Conservation (phyloP, 2,329 filamentous ascomycete species). For the Penicillium verrucosum region DNA sequence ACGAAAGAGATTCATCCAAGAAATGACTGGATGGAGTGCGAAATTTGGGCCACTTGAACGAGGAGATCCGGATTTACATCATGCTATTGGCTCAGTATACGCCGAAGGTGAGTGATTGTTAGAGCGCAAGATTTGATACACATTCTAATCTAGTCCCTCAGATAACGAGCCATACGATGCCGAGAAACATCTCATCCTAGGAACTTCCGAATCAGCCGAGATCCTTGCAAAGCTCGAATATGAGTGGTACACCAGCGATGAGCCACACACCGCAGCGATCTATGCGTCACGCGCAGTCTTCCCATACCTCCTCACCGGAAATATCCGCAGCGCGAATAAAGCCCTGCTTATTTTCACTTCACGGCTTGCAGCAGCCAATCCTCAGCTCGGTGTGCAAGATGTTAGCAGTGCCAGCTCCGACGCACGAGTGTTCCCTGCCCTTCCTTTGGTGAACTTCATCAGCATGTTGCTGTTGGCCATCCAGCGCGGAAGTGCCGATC, state of each 20-base stretch:
- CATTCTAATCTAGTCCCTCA: constrained; percentile 29
- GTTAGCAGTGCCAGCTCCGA: constrained; percentile 73
- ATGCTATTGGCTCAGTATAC: constrained; percentile 81
- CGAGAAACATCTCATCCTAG: constrained; percentile 82
- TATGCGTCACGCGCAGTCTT: constrained; percentile 85
- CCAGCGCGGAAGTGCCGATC: constrained; percentile 71
- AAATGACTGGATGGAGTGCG: constrained; percentile 83
- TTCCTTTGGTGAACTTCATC: constrained; percentile 95
- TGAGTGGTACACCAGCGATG: constrained; percentile 86
- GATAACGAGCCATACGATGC: constrained; percentile 92
- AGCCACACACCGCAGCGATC: constrained; percentile 78
- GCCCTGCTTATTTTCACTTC: constrained; percentile 74
- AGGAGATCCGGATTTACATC: constrained; percentile 91
- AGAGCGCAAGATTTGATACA: background rate
- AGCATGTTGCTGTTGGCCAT: constrained; percentile 78
- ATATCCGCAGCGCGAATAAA: constrained; percentile 82
- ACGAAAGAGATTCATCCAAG: constrained; percentile 84
- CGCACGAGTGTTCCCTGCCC: constrained; percentile 76
- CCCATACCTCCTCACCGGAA: constrained; percentile 86
- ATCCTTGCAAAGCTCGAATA: constrained; percentile 82
- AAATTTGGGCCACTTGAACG: constrained; percentile 83
- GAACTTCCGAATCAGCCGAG: constrained; percentile 82
- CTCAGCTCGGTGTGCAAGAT: constrained; percentile 70
- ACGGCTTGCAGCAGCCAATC: constrained; percentile 56
- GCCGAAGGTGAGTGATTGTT: constrained; percentile 60